A percentile compares a stretch with the other conserved stretches of the same genome.
These are phyloP conservation scores for Lepidium campestre DNA, from an alignment of 441 rosid genomes.

Conservation along the genomic window DNA sequence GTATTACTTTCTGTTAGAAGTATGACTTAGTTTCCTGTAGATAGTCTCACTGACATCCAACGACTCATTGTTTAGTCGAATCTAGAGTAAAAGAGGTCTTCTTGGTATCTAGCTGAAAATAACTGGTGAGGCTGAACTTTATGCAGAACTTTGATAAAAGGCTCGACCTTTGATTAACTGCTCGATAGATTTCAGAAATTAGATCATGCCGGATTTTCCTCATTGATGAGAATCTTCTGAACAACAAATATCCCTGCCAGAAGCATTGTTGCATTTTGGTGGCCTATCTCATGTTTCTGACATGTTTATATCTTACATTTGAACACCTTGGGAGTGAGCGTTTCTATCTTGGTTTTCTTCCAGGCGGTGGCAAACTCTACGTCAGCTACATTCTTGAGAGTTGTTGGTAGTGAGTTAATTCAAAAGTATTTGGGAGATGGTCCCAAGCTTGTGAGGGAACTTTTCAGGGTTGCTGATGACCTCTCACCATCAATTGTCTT, in stretches of 20 bases:
- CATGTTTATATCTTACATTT: neutral
- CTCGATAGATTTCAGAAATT: neutral
- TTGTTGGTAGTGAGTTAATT: constrained; percentile 92
- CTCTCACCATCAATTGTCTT: constrained; percentile 95
- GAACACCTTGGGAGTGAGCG: neutral
- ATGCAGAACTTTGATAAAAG: neutral
- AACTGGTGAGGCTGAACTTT: neutral
- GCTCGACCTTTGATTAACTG: neutral
- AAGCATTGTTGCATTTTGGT: neutral
- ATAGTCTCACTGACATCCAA: neutral
- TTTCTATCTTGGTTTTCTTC: neutral
- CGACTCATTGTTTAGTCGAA: neutral
- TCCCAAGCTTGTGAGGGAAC: constrained; percentile 91
- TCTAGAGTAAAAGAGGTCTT: neutral
- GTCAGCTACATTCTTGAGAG: constrained; percentile 90
- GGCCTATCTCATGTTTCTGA: neutral
- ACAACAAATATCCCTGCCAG: neutral
- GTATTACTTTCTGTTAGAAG: neutral
- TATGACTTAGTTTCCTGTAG: neutral
- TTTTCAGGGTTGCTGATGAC: constrained; percentile 93
- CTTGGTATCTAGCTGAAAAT: neutral
- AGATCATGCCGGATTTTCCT: neutral
- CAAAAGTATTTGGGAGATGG: constrained; percentile 96
- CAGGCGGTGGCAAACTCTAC: constrained; percentile 97
- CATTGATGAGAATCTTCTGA: neutral